A percentile compares a stretch with the other conserved stretches of the same genome.
These are phyloP conservation scores for Chimonanthus salicifolius DNA, from an alignment of 164 flowering plant species.

Conservation along the genomic window DNA sequence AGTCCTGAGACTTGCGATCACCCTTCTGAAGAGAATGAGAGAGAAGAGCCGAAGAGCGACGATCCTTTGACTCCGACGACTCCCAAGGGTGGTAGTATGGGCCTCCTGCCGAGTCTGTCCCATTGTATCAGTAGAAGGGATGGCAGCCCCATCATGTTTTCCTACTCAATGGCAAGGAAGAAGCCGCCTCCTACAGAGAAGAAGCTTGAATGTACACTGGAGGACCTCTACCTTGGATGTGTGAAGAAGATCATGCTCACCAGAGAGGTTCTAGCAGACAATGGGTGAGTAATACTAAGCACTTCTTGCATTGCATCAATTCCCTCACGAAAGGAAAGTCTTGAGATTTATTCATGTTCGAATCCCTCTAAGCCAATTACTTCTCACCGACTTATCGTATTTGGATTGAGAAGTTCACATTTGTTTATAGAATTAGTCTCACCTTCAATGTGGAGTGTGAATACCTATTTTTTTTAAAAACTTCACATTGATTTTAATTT, in stretches of 20 bases:
- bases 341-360: too few species aligned
- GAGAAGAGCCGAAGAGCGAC: neutral
- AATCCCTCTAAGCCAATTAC: too few species aligned
- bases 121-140: constrained; percentile 18
- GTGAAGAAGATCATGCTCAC: constrained; percentile 51
- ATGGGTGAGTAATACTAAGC: constrained; percentile 32
- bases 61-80: constrained; percentile 10
- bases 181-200: constrained; percentile 49
- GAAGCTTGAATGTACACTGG: constrained; percentile 68
- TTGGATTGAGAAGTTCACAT: too few species aligned
- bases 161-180: constrained; percentile 30
- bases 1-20: too few species aligned
- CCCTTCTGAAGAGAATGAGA: constrained; percentile 1
- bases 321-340: too few species aligned
- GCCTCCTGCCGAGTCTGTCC: constrained; percentile 5
- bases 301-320: neutral
- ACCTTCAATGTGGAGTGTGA: too few species aligned
- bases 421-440: too few species aligned
- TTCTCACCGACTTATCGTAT: too few species aligned
- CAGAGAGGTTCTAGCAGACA: constrained; percentile 41
- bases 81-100: constrained; percentile 16
- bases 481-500: too few species aligned
- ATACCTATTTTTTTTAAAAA: too few species aligned
- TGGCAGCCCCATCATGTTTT: constrained; percentile 43
- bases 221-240: constrained; percentile 64